Percentiles rank a stretch among this genome's conserved stretches.
Evolutionary conservation across 345 rosid species (phyloP).

Genomic region (Gossypium rotundifolium): DNA sequence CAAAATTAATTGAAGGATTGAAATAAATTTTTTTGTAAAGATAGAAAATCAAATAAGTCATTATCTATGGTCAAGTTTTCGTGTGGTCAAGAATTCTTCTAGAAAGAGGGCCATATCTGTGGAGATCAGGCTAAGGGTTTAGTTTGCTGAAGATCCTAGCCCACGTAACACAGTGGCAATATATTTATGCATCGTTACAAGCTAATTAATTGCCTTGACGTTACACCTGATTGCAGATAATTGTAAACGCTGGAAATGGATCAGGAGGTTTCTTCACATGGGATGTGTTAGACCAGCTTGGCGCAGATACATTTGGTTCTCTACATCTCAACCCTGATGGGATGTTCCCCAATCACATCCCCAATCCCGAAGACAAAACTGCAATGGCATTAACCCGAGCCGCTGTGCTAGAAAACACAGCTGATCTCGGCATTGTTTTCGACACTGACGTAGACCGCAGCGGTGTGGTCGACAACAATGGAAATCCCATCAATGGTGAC

Average conservation of each 20-base stretch:
- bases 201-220: neutral
- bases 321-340: slow-evolving; percentile 83
- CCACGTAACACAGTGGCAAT: neutral
- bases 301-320: slow-evolving; percentile 88
- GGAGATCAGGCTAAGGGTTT: neutral
- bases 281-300: slow-evolving; percentile 81
- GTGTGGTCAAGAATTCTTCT: neutral
- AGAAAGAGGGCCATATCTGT: neutral
- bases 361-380: slow-evolving; percentile 79
- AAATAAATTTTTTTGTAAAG: no score
- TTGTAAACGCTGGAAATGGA: slow-evolving; percentile 88
- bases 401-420: slow-evolving; percentile 61
- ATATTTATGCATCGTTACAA: neutral
- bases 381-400: slow-evolving; percentile 85
- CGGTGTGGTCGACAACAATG: slow-evolving; percentile 72
- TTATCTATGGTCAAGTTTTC: neutral
- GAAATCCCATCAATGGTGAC: slow-evolving; percentile 87
- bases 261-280: slow-evolving; percentile 94
- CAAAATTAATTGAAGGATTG: no score
- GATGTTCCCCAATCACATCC: slow-evolving; percentile 91
- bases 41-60: no score
- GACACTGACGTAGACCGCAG: slow-evolving; percentile 95
- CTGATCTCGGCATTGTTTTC: slow-evolving; percentile 90
- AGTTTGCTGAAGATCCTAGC: neutral
- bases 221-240: slow-evolving; percentile 40